Conservation (phyloP, 257 asterid species). For the Solanum pimpinellifolium region DNA sequence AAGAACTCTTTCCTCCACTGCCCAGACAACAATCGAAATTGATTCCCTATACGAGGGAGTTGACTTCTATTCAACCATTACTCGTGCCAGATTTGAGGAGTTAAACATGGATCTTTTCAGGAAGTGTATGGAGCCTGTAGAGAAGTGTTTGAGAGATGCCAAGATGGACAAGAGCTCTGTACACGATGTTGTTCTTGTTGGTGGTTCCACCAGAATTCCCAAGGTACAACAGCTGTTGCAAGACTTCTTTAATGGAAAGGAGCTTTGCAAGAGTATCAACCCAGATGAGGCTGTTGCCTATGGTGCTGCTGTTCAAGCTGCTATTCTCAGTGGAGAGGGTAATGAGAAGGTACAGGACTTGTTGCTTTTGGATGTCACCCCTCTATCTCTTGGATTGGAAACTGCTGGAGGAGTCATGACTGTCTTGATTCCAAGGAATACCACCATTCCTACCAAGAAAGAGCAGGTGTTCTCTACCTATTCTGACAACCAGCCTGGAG, state of each 20-base stretch:
- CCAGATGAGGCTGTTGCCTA: slow-evolving; percentile 34
- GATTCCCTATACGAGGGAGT: slow-evolving; percentile 25
- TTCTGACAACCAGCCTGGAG: slow-evolving; percentile 30
- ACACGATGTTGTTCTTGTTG: slow-evolving; percentile 15
- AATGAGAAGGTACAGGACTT: slow-evolving; percentile 21
- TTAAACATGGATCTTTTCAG: slow-evolving; percentile 13
- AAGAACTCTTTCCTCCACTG: slow-evolving; percentile 15
- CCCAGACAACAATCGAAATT: slow-evolving; percentile 18
- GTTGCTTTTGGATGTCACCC: slow-evolving; percentile 20
- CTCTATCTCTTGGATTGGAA: slow-evolving; percentile 19
- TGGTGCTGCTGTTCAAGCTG: slow-evolving; percentile 31
- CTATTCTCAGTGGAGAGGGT: slow-evolving; percentile 25
- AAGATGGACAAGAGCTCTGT: slow-evolving; percentile 7
- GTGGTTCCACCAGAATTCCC: slow-evolving; percentile 18
- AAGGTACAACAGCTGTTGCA: slow-evolving; percentile 14
- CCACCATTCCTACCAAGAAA: slow-evolving; percentile 28
- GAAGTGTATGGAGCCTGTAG: slow-evolving; percentile 13
- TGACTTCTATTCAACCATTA: slow-evolving; percentile 16
- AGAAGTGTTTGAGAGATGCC: slow-evolving; percentile 14
- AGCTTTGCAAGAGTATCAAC: slow-evolving; percentile 18
- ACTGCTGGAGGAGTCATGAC: slow-evolving; percentile 24
- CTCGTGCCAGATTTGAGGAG: slow-evolving; percentile 14
- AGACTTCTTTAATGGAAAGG: slow-evolving; percentile 6
- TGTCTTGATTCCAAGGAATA: slow-evolving; percentile 19
- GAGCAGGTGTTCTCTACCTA: slow-evolving; percentile 20